Evolutionary conservation across 2,329 filamentous ascomycete genomes (phyloP).

Genomic region (Fusarium sp.): DNA sequence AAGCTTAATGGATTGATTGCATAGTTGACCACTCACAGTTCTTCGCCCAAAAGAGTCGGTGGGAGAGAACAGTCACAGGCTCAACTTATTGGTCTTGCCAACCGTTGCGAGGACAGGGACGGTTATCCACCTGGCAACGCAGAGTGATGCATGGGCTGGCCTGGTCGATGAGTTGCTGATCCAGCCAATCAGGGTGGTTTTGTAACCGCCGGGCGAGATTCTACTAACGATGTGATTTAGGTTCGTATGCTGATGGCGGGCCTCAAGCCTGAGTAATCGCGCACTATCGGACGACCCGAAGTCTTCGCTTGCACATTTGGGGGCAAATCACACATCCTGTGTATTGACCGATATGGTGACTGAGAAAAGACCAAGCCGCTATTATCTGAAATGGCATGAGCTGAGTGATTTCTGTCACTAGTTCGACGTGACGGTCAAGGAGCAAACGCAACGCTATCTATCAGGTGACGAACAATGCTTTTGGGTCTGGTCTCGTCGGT

Average conservation of each 20-base stretch:
- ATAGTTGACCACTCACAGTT: conserved; percentile 21
- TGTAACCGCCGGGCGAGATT: conserved; percentile 28
- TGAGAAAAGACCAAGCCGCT: conserved; percentile 11
- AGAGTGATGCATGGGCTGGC: conserved; percentile 19
- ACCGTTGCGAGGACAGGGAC: conserved; percentile 5
- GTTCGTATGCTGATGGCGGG: conserved; percentile 20
- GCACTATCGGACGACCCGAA: conserved; percentile 40
- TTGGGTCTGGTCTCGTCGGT: conserved; percentile 12
- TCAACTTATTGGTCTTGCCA: neutral
- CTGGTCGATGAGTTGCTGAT: conserved; percentile 1
- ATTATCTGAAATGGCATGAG: conserved; percentile 20
- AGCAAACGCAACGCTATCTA: neutral
- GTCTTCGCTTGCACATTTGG: conserved; percentile 29
- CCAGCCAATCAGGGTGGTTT: conserved; percentile 23
- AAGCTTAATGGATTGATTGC: conserved; percentile 31
- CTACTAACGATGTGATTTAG: conserved; percentile 1
- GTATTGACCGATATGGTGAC: conserved; percentile 27
- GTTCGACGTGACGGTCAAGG: conserved; percentile 14
- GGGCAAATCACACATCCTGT: conserved; percentile 33
- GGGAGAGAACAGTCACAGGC: neutral
- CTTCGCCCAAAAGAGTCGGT: conserved; percentile 8
- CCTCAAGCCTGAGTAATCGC: conserved; percentile 34
- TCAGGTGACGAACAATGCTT: conserved; percentile 20
- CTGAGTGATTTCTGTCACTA: conserved; percentile 17
- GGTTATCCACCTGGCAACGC: conserved; percentile 27